phyloP scores from a whole-genome alignment of 805 yeast species.

The Kodamaea fukazawae region DNA sequence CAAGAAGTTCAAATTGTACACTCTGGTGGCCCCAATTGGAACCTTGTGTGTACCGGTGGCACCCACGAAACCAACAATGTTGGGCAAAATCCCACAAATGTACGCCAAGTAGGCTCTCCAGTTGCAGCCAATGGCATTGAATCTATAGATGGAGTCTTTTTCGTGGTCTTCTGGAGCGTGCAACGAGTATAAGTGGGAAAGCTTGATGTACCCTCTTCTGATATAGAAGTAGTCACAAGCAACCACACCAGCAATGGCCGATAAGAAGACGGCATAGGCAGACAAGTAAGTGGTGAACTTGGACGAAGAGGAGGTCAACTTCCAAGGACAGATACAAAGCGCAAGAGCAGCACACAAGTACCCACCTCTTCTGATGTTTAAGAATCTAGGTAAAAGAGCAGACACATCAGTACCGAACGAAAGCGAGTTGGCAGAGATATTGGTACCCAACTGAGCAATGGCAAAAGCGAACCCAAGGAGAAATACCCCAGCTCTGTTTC shows the following conservation, averaged over 20 bases:
- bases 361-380: slow-evolving; percentile 78
- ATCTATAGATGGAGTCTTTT: slow-evolving; percentile 50
- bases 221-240: slow-evolving; percentile 65
- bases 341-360: slow-evolving; percentile 73
- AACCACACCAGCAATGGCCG: slow-evolving; percentile 79
- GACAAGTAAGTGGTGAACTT: slow-evolving; percentile 76
- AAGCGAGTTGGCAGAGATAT: slow-evolving; percentile 68
- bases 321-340: slow-evolving; percentile 79
- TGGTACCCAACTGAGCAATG: slow-evolving; percentile 75
- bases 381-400: slow-evolving; percentile 58
- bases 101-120: slow-evolving; percentile 86
- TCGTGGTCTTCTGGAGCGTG: slow-evolving; percentile 32
- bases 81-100: slow-evolving; percentile 75
- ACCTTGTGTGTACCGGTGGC: slow-evolving; percentile 68
- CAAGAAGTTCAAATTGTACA: slow-evolving; percentile 73
- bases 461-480: slow-evolving; percentile 69
- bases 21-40: slow-evolving; percentile 72
- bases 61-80: slow-evolving; percentile 84
- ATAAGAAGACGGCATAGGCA: slow-evolving; percentile 79
- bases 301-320: slow-evolving; percentile 63
- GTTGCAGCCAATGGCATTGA: slow-evolving; percentile 61
- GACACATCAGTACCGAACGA: slow-evolving; percentile 75
- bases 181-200: slow-evolving; percentile 62
- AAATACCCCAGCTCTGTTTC: slow-evolving; percentile 79
- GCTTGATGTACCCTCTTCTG: slow-evolving; percentile 65